These are phyloP conservation scores for Collybia sp. DNA, from an alignment of 768 basidiomycete genomes.

Conservation along the genomic window DNA sequence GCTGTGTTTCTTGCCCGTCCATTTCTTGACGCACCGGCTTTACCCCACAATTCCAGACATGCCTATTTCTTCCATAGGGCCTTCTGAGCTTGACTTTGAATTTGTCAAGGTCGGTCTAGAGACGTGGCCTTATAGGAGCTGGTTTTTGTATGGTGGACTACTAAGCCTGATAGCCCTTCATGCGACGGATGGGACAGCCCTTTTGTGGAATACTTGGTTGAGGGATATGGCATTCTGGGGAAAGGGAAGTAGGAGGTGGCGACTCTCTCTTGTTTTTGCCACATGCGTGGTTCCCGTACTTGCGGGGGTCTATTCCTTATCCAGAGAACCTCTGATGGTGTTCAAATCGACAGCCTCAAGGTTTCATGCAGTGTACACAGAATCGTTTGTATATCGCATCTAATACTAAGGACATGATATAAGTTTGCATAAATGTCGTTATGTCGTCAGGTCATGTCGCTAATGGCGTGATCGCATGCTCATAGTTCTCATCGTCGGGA, in stretches of 20 bases:
- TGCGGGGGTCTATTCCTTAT: slow-evolving; percentile 48
- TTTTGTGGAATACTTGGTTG: slow-evolving; percentile 51
- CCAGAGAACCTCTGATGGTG: slow-evolving; percentile 53
- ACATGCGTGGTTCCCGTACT: slow-evolving; percentile 46
- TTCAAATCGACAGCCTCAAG: slow-evolving; percentile 46
- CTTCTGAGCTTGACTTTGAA: slow-evolving; percentile 77
- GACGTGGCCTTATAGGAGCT: slow-evolving; percentile 57
- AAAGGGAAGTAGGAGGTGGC: slow-evolving; percentile 14
- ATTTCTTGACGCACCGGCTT: slow-evolving; percentile 64
- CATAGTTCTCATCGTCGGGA: slow-evolving; percentile 64
- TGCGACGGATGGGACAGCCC: slow-evolving; percentile 50
- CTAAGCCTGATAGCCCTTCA: slow-evolving; percentile 55
- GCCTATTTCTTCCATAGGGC: slow-evolving; percentile 58
- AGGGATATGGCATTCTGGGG: slow-evolving; percentile 14
- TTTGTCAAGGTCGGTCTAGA: slow-evolving; percentile 73
- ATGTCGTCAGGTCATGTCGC: background rate
- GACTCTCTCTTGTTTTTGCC: slow-evolving; percentile 23
- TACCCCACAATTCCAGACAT: slow-evolving; percentile 38
- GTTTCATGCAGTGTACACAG: slow-evolving; percentile 44
- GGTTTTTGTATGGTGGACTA: slow-evolving; percentile 60
- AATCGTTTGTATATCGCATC: slow-evolving; percentile 42
- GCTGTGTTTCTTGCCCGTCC: slow-evolving; percentile 59
- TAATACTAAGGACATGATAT: slow-evolving; percentile 12
- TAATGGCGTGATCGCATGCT: slow-evolving; percentile 41
- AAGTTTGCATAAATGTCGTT: background rate